A percentile compares a stretch with the other conserved stretches of the same genome.
These are phyloP conservation scores for Lasiosphaeria miniovina DNA, from an alignment of 495 filamentous ascomycete genomes.

Conservation along the genomic window DNA sequence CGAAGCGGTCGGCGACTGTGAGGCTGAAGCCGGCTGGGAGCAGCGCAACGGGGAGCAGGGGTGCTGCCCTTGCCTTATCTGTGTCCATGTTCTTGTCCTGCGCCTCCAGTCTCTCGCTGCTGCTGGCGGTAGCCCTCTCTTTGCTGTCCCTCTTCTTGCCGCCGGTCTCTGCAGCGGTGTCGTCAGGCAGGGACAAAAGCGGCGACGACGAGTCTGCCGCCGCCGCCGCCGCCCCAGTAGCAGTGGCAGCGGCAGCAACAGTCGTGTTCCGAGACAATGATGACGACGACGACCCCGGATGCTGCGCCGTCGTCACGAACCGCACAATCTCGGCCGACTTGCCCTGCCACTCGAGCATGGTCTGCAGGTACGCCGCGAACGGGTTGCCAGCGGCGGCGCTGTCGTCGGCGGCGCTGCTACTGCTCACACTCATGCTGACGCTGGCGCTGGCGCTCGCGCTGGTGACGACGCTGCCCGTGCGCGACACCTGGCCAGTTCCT, in stretches of 20 bases:
- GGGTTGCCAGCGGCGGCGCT: conserved; percentile 29
- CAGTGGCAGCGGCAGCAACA: too few relatives aligned
- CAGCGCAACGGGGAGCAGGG: conserved; percentile 61
- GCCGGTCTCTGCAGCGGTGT: too few relatives aligned
- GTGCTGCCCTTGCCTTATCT: not conserved
- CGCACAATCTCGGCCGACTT: conserved; percentile 62
- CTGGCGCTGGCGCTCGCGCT: not conserved
- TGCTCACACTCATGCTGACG: not conserved
- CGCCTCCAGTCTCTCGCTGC: too few relatives aligned
- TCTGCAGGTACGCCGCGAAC: conserved; percentile 63
- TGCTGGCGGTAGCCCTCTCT: too few relatives aligned
- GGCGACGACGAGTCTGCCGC: too few relatives aligned
- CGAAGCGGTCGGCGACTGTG: conserved; percentile 69
- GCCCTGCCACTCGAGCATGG: conserved; percentile 69
- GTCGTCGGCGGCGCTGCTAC: conserved; percentile 1
- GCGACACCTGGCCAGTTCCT: not conserved
- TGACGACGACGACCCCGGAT: not conserved
- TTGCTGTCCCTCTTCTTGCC: too few relatives aligned
- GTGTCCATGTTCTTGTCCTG: not conserved
- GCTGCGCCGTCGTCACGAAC: conserved; percentile 52
- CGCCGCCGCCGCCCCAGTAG: too few relatives aligned
- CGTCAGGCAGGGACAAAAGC: too few relatives aligned
- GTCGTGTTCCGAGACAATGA: conserved; percentile 2
- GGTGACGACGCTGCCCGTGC: conserved; percentile 7
- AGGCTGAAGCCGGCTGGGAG: conserved; percentile 70